Conservation (phyloP, 192 early-diverging fungal genomes). For the Coemansia sp. region DNA sequence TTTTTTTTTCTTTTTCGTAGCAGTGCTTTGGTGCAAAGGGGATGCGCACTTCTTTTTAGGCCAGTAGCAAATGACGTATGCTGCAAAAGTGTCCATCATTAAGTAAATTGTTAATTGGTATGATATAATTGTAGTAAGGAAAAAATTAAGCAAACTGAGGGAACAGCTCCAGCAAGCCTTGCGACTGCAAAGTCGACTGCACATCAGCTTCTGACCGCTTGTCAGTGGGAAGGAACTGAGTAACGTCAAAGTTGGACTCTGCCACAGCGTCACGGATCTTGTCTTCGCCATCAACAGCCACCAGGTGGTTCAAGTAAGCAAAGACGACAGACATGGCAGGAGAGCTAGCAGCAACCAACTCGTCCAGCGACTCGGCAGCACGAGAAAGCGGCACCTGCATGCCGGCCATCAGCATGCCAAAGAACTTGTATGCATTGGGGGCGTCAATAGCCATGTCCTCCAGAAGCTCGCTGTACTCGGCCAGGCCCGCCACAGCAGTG, state of each 20-base stretch:
- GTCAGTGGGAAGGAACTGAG: constrained; percentile 36
- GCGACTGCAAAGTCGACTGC: constrained; percentile 21
- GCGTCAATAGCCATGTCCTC: constrained; percentile 77
- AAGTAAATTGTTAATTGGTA: background rate
- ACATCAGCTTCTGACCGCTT: constrained; percentile 32
- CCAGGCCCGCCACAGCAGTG: constrained; percentile 58
- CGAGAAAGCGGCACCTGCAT: constrained; percentile 57
- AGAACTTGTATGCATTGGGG: constrained; percentile 67
- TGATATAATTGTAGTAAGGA: background rate
- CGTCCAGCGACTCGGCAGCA: constrained; percentile 46
- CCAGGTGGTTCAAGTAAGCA: constrained; percentile 38
- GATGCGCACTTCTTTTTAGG: too few species aligned
- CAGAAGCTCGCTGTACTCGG: constrained; percentile 60
- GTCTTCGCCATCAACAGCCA: constrained; percentile 23
- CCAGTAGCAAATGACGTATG: too few species aligned
- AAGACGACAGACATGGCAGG: constrained; percentile 29
- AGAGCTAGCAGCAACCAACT: constrained; percentile 31
- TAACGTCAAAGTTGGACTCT: constrained; percentile 42
- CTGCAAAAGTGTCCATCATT: too few species aligned
- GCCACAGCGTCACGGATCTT: constrained; percentile 35
- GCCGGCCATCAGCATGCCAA: constrained; percentile 64
- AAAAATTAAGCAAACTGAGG: constrained; percentile 15
- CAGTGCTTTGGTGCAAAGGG: too few species aligned
- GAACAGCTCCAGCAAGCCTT: constrained; percentile 35
- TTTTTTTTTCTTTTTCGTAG: too few species aligned